Evolutionary conservation across 306 rosid species (phyloP).

Genomic region (Gastrolobium villosum): DNA sequence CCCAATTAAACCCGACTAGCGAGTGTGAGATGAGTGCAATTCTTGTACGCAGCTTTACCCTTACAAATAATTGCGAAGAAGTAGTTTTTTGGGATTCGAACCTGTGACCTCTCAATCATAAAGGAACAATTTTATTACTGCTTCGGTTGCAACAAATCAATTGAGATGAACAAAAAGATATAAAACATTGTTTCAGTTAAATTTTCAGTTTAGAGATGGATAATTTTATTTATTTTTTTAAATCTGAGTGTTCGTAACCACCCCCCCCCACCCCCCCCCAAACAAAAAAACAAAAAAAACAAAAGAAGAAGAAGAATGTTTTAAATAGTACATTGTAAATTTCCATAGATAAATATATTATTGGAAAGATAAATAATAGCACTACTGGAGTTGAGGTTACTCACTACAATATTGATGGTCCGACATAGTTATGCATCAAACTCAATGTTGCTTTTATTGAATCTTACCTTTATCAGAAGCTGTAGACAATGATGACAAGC

Average conservation of each 20-base stretch:
- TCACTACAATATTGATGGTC: conserved; percentile 16
- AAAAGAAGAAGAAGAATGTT: not conserved
- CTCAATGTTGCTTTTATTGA: conserved; percentile 8
- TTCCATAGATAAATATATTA: conserved; percentile 13
- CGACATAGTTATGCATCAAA: conserved; percentile 26
- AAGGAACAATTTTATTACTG: too few species aligned
- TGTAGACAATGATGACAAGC: conserved; percentile 77
- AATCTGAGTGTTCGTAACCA: too few species aligned
- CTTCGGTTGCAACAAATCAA: too few species aligned
- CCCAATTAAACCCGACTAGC: too few species aligned
- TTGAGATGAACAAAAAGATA: conserved; percentile 28
- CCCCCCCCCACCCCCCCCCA: too few species aligned
- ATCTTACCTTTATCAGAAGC: conserved; percentile 76
- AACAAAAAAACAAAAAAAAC: too few species aligned
- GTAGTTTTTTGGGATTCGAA: too few species aligned
- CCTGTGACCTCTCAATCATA: too few species aligned
- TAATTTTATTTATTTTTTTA: too few species aligned
- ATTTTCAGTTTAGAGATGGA: conserved; percentile 13
- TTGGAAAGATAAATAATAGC: conserved; percentile 15
- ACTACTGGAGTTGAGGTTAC: conserved; percentile 31
- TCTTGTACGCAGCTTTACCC: too few species aligned
- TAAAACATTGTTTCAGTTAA: conserved; percentile 25
- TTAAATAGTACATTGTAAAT: conserved; percentile 8
- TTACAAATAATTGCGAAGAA: too few species aligned
- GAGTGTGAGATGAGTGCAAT: too few species aligned